phyloP scores from a whole-genome alignment of 352 stramenopile genomes.

The Pythium scleroteichum region DNA sequence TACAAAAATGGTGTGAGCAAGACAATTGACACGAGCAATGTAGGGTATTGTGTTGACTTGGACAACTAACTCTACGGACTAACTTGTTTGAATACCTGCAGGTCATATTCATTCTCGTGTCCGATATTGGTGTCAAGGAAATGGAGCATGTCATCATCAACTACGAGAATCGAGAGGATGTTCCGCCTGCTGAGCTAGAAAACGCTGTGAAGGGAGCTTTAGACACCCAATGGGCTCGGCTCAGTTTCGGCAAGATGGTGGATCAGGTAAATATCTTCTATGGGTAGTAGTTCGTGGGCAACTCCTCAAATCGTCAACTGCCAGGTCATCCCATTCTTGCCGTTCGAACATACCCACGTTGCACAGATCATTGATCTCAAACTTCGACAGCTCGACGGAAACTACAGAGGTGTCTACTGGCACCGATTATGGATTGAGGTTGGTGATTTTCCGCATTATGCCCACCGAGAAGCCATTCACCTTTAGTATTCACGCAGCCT shows the following conservation, averaged over 20 bases:
- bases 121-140: conserved; percentile 82
- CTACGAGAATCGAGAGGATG: conserved; percentile 68
- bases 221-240: conserved; percentile 82
- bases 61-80: too few relatives aligned
- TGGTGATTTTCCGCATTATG: conserved; percentile 19
- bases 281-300: too few relatives aligned
- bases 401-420: conserved; percentile 80
- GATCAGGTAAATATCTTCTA: conserved; percentile 47
- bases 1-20: conserved; percentile 69
- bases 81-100: conserved; percentile 17
- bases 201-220: conserved; percentile 78
- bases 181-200: conserved; percentile 59
- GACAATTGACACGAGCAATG: conserved; percentile 73
- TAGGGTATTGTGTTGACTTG: conserved; percentile 30
- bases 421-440: conserved; percentile 74
- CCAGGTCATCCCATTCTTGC: conserved; percentile 86
- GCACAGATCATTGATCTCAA: conserved; percentile 82
- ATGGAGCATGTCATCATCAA: conserved; percentile 87
- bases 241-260: conserved; percentile 91
- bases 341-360: conserved; percentile 84
- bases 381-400: conserved; percentile 66
- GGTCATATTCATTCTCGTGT: conserved; percentile 89
- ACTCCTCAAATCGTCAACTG: background rate
- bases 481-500: background rate
- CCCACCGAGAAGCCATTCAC: background rate